Evolutionary conservation across 805 yeast genomes (phyloP).

Genomic region (Pichia paraexigua): DNA sequence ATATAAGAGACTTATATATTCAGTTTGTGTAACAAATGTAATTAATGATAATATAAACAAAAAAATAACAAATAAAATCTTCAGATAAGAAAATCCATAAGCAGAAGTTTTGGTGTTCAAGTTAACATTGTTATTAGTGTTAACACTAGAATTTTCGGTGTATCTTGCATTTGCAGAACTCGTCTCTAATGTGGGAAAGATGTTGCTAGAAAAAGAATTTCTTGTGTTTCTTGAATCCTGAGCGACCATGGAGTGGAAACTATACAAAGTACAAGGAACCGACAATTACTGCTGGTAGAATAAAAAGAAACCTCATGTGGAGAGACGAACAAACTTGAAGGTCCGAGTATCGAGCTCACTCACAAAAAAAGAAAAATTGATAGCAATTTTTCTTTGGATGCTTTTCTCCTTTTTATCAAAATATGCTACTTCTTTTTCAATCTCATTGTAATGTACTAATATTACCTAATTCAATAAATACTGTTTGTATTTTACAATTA

Average conservation of each 20-base stretch:
- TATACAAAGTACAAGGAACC: conserved; percentile 21
- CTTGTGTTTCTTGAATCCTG: neutral
- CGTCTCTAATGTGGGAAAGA: neutral
- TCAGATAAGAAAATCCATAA: conserved; percentile 27
- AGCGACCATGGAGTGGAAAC: neutral
- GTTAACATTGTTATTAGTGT: neutral
- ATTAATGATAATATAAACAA: conserved; percentile 43
- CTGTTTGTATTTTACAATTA: too few species aligned
- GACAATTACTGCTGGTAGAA: too few species aligned
- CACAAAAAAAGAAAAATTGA: too few species aligned
- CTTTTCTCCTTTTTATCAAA: too few species aligned
- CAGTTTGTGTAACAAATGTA: conserved; percentile 74
- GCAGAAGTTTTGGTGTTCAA: conserved; percentile 7
- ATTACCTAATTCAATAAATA: too few species aligned
- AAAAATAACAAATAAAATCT: conserved; percentile 36
- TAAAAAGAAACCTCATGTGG: too few species aligned
- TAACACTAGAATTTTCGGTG: neutral
- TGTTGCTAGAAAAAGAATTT: neutral
- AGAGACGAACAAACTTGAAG: too few species aligned
- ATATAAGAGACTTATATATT: conserved; percentile 64
- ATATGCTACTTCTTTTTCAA: too few species aligned
- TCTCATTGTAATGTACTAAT: too few species aligned
- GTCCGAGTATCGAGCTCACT: too few species aligned
- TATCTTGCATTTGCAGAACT: neutral
- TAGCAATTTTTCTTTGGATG: too few species aligned